A percentile compares a stretch with the other conserved stretches of the same genome.
phyloP scores from a whole-genome alignment of 371 early-diverging fungal species.

The Mucor racemosus region DNA sequence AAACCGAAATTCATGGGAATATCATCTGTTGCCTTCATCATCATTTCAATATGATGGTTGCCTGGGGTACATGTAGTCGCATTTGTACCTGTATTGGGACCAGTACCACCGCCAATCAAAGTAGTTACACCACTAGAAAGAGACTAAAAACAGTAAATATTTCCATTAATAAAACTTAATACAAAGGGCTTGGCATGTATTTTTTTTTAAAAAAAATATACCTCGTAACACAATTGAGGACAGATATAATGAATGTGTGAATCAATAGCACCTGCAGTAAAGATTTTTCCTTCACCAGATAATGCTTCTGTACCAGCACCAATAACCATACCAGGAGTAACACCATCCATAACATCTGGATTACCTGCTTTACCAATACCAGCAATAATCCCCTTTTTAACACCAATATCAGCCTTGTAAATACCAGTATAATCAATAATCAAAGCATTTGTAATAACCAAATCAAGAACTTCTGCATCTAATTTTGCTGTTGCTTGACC shows the following conservation, averaged over 20 bases:
- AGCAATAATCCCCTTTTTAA: conserved; percentile 80
- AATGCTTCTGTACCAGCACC: conserved; percentile 90
- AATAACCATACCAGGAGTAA: conserved; percentile 86
- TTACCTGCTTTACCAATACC: conserved; percentile 97
- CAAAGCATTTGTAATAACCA: conserved; percentile 92
- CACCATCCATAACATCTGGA: conserved; percentile 93
- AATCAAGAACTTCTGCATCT: conserved; percentile 77
- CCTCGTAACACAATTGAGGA: conserved; percentile 83
- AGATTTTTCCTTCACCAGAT: conserved; percentile 88
- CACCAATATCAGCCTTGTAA: conserved; percentile 96
- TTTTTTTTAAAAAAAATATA: conserved; percentile 20
- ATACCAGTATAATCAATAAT: conserved; percentile 94
- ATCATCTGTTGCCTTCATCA: conserved; percentile 87
- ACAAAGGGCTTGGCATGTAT: background rate
- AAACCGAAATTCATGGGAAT: conserved; percentile 90
- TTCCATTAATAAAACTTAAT: background rate
- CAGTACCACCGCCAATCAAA: conserved; percentile 93
- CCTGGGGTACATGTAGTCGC: conserved; percentile 96
- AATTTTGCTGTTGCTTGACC: conserved; percentile 74
- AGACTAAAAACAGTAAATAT: conserved; percentile 49
- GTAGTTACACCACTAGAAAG: conserved; percentile 88
- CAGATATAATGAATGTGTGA: conserved; percentile 94
- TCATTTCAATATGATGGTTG: conserved; percentile 75
- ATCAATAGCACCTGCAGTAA: conserved; percentile 93
- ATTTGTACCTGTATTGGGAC: conserved; percentile 92